Percentiles rank a stretch among this genome's conserved stretches.
Evolutionary conservation across 2,329 filamentous ascomycete genomes (phyloP).

Genomic region (Aspergillus felis): DNA sequence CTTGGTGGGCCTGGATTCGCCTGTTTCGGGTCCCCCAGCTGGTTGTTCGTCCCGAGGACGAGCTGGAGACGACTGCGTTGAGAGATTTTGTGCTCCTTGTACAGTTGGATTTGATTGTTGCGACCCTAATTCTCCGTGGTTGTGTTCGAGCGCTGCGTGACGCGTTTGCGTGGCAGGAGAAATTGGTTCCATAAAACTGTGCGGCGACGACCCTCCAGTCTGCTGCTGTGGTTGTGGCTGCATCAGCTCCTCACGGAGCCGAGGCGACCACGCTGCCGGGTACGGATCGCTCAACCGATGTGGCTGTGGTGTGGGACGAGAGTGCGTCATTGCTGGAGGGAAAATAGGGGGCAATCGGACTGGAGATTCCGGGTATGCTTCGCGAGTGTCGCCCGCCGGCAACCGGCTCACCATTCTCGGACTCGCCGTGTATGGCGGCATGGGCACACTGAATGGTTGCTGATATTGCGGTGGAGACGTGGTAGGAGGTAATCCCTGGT

Average conservation of each 20-base stretch:
- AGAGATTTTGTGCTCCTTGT: conserved; percentile 15
- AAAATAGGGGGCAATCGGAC: conserved; percentile 37
- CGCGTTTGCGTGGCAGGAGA: conserved; percentile 26
- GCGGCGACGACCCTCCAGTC: conserved; percentile 8
- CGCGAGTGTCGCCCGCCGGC: conserved; percentile 22
- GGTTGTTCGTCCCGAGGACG: conserved; percentile 12
- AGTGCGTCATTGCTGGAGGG: conserved; percentile 25
- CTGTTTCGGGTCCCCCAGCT: conserved; percentile 14
- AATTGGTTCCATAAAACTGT: conserved; percentile 22
- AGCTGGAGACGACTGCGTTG: conserved; percentile 15
- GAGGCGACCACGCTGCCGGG: conserved; percentile 23
- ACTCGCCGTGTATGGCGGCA: conserved; percentile 26
- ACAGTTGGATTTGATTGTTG: conserved; percentile 19
- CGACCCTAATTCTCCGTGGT: conserved; percentile 18
- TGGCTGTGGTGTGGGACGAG: conserved; percentile 16
- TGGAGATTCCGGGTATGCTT: conserved; percentile 29
- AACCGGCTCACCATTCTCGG: conserved; percentile 23
- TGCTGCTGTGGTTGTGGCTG: conserved; percentile 14
- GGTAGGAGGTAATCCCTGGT: conserved; percentile 24
- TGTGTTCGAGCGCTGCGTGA: conserved; percentile 20
- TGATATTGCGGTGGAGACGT: conserved; percentile 34
- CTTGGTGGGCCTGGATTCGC: conserved; percentile 29
- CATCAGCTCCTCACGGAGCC: conserved; percentile 18
- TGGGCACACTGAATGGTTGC: conserved; percentile 20
- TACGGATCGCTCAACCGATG: conserved; percentile 35